Percentiles rank a stretch among this genome's conserved stretches.
Conservation (phyloP, 2,329 filamentous ascomycete species). For the Pseudocercospora crystallina region DNA sequence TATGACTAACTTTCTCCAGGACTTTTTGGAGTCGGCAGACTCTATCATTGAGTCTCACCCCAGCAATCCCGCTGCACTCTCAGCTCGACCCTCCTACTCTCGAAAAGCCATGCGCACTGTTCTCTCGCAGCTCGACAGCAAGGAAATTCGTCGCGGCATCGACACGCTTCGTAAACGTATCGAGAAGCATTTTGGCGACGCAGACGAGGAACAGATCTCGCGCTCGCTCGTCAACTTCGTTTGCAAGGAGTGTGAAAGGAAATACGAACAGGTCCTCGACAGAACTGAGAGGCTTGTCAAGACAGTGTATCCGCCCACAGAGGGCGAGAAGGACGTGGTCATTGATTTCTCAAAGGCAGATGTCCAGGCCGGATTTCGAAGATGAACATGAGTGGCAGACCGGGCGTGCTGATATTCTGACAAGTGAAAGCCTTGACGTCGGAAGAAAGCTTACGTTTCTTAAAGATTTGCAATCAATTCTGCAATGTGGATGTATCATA, state of each 20-base stretch:
- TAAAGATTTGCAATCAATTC: too few species aligned
- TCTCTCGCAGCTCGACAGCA: conserved; percentile 73
- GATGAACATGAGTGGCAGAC: conserved; percentile 16
- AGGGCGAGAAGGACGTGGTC: conserved; percentile 45
- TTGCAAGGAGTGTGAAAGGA: conserved; percentile 58
- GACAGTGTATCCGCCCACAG: conserved; percentile 42
- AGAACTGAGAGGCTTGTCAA: conserved; percentile 43
- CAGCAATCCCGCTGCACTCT: conserved; percentile 60
- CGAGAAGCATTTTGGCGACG: conserved; percentile 95
- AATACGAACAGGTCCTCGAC: conserved; percentile 57
- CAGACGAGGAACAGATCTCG: conserved; percentile 70
- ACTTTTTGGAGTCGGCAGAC: conserved; percentile 88
- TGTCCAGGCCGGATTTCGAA: conserved; percentile 35
- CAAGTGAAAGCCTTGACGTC: too few species aligned
- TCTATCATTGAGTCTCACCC: conserved; percentile 56
- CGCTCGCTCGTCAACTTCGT: conserved; percentile 60
- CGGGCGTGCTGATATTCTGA: too few species aligned
- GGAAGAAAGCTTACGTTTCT: too few species aligned
- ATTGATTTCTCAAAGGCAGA: conserved; percentile 39
- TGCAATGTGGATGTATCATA: too few species aligned
- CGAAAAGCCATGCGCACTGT: conserved; percentile 84
- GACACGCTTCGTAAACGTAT: conserved; percentile 76
- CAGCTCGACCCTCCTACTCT: conserved; percentile 78
- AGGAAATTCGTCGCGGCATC: conserved; percentile 86
- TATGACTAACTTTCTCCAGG: conserved; percentile 42